Conservation (phyloP, 345 rosid species). For the Camelina hispida region DNA sequence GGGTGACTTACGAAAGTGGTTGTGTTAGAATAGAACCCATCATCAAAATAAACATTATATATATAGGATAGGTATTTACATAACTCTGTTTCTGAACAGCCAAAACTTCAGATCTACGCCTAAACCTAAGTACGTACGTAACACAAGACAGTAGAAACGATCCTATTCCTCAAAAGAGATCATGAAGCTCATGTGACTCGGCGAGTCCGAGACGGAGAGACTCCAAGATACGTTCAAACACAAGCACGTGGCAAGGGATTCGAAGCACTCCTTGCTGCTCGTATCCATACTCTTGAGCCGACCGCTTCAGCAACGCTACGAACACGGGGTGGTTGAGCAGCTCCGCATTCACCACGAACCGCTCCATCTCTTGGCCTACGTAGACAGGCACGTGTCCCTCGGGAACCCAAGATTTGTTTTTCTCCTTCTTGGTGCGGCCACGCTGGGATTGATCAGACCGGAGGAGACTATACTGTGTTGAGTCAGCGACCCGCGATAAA, state of each 20-base stretch:
- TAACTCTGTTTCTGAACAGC: slow-evolving; percentile 2
- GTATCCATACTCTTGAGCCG: slow-evolving; percentile 93
- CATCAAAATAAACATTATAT: neutral
- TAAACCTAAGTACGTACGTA: neutral
- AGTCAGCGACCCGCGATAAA: slow-evolving; percentile 77
- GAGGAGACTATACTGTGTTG: slow-evolving; percentile 72
- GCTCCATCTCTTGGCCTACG: slow-evolving; percentile 90
- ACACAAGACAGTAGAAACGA: neutral
- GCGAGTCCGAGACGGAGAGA: slow-evolving; percentile 67
- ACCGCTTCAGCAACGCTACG: slow-evolving; percentile 59
- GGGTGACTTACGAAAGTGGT: neutral
- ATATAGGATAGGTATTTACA: neutral
- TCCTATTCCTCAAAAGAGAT: slow-evolving; percentile 5
- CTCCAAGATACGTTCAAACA: slow-evolving; percentile 73
- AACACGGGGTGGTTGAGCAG: slow-evolving; percentile 76
- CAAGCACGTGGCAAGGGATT: slow-evolving; percentile 81
- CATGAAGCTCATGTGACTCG: slow-evolving; percentile 10
- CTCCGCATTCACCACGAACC: slow-evolving; percentile 79
- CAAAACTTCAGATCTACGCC: slow-evolving; percentile 1
- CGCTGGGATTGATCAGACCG: slow-evolving; percentile 45
- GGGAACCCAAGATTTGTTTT: slow-evolving; percentile 53
- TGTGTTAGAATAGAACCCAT: neutral
- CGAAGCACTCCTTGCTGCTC: slow-evolving; percentile 82
- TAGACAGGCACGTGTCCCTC: slow-evolving; percentile 79
- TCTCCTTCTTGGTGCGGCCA: slow-evolving; percentile 28